A percentile compares a stretch with the other conserved stretches of the same genome.
These are phyloP conservation scores for Phoma herbarum DNA, from an alignment of 2,329 filamentous ascomycete species.

Conservation along the genomic window DNA sequence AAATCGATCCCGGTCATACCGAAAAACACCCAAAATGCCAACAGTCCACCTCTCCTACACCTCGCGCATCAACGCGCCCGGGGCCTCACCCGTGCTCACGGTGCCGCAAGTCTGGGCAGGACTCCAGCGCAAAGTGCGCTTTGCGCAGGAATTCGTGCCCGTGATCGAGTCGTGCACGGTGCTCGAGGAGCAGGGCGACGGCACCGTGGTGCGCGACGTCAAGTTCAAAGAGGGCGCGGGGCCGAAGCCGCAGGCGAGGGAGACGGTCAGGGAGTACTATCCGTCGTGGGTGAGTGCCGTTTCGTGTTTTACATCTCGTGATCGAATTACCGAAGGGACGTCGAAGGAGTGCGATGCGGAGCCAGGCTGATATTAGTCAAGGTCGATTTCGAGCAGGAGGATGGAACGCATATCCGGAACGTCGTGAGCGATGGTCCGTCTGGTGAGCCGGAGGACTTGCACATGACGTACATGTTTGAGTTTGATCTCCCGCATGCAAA, in stretches of 20 bases:
- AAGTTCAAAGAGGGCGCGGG: slow-evolving; percentile 51
- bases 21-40: slow-evolving; percentile 53
- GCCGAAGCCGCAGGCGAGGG: slow-evolving; percentile 43
- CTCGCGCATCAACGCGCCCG: slow-evolving; percentile 55
- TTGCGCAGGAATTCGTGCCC: slow-evolving; percentile 57
- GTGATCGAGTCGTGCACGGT: slow-evolving; percentile 55
- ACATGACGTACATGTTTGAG: slow-evolving; percentile 60
- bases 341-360: too few relatives aligned
- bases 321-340: too few relatives aligned
- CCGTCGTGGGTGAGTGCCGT: slow-evolving; percentile 50
- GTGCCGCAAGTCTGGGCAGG: slow-evolving; percentile 50
- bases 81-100: slow-evolving; percentile 50
- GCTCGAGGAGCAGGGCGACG: slow-evolving; percentile 49
- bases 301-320: too few relatives aligned
- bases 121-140: slow-evolving; percentile 57
- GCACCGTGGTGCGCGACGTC: slow-evolving; percentile 49
- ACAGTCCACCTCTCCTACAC: slow-evolving; percentile 55
- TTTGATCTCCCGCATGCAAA: slow-evolving; percentile 49
- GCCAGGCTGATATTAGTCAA: too few relatives aligned
- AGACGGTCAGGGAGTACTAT: slow-evolving; percentile 52
- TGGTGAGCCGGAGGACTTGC: slow-evolving; percentile 45
- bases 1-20: too few relatives aligned
- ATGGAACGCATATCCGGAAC: slow-evolving; percentile 56
- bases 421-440: slow-evolving; percentile 53
- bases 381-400: slow-evolving; percentile 58